Percentiles rank a stretch among this genome's conserved stretches.
Conservation (phyloP, 176 grass and related monocot species). For the Juncus inflexus region DNA sequence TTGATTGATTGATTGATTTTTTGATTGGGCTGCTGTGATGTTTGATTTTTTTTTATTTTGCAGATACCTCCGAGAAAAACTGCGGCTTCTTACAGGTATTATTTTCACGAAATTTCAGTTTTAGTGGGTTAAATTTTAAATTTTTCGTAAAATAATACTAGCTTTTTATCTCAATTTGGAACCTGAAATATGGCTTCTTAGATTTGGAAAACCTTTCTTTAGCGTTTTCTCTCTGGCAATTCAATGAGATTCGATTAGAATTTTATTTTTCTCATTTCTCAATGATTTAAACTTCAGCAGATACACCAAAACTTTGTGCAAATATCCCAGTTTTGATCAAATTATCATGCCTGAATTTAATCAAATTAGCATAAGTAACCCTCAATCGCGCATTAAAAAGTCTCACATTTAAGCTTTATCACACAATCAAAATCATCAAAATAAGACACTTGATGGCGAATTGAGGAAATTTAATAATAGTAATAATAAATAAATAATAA, state of each 20-base stretch:
- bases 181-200: too few species aligned
- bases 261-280: too few species aligned
- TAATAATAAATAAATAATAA: too few species aligned
- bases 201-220: too few species aligned
- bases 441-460: background rate
- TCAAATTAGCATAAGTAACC: background rate
- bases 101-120: background rate
- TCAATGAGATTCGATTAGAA: too few species aligned
- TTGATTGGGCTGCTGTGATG: conserved; percentile 20
- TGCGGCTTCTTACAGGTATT: conserved; percentile 85
- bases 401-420: background rate
- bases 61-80: conserved; percentile 98
- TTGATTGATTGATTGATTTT: conserved; percentile 13
- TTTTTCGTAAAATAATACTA: too few species aligned
- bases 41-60: conserved; percentile 10
- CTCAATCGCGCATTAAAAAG: background rate
- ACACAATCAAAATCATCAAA: background rate
- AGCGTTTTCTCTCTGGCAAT: background rate
- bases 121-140: background rate
- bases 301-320: too few species aligned
- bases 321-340: too few species aligned
- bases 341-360: background rate
- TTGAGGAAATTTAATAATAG: background rate
- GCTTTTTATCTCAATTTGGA: too few species aligned
- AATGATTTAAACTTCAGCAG: too few species aligned